Percentiles rank a stretch among this genome's conserved stretches.
Evolutionary conservation across 176 grass and related monocot species (phyloP).

Genomic region (Urochloa ruziziensis): DNA sequence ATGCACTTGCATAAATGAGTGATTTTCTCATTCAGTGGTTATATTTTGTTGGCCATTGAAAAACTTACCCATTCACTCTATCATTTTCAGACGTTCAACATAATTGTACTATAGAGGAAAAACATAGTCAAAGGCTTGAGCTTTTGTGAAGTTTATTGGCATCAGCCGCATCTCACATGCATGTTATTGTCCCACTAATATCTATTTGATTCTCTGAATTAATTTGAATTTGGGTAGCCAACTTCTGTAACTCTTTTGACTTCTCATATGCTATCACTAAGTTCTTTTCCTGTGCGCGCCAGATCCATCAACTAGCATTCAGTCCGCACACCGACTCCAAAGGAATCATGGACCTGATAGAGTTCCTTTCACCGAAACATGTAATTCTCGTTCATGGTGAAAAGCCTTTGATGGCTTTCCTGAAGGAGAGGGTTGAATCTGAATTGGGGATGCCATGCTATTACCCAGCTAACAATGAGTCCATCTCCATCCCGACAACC

Average conservation of each 20-base stretch:
- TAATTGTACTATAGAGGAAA: not conserved
- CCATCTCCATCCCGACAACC: slow-evolving; percentile 47
- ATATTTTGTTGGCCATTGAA: not conserved
- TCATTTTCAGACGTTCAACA: not conserved
- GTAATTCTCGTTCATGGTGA: slow-evolving; percentile 92
- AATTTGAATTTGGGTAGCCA: not conserved
- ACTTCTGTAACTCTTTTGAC: not conserved
- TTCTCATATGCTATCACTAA: not conserved
- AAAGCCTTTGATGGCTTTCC: slow-evolving; percentile 77
- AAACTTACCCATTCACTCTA: not conserved
- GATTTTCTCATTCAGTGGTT: not conserved
- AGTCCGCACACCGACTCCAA: slow-evolving; percentile 88
- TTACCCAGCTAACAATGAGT: slow-evolving; percentile 82
- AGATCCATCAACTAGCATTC: slow-evolving; percentile 90
- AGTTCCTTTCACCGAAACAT: slow-evolving; percentile 83
- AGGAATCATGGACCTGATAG: slow-evolving; percentile 88
- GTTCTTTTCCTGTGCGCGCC: slow-evolving; percentile 11
- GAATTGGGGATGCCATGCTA: slow-evolving; percentile 68
- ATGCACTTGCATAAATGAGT: not conserved
- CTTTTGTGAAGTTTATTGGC: not conserved
- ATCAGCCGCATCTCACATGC: not conserved
- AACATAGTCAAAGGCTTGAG: not conserved
- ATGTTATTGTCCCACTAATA: too few relatives aligned
- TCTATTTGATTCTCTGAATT: not conserved
- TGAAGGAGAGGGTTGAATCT: slow-evolving; percentile 70